These are phyloP conservation scores for Pyrenochaeta sp. DNA, from an alignment of 2,329 filamentous ascomycete genomes.

Conservation along the genomic window DNA sequence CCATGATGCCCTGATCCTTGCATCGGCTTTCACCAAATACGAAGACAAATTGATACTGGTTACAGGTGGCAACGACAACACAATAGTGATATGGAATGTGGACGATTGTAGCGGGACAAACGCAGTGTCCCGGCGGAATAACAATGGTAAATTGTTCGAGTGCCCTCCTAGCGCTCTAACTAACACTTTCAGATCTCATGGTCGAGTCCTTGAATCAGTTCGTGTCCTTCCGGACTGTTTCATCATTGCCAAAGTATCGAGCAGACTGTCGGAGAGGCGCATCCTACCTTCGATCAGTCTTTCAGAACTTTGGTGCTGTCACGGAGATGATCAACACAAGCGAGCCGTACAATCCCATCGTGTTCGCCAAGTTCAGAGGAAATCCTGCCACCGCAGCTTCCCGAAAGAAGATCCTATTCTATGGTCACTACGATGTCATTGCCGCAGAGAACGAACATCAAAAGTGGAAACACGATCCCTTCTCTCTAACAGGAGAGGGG, in stretches of 20 bases:
- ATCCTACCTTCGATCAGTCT: constrained; percentile 86
- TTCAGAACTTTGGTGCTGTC: constrained; percentile 88
- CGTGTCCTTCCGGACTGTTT: constrained; percentile 90
- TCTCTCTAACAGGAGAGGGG: constrained; percentile 85
- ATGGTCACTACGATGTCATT: constrained; percentile 98
- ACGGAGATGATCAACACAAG: constrained; percentile 83
- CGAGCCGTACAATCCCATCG: constrained; percentile 84
- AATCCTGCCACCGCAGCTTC: constrained; percentile 70
- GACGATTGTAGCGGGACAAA: constrained; percentile 61
- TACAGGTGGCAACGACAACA: constrained; percentile 91
- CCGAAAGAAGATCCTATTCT: constrained; percentile 90
- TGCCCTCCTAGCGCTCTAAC: too few relatives aligned
- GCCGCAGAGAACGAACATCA: constrained; percentile 81
- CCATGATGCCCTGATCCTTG: constrained; percentile 85
- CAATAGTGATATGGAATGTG: constrained; percentile 87
- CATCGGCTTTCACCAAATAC: constrained; percentile 77
- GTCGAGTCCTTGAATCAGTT: constrained; percentile 76
- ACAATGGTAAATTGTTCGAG: constrained; percentile 64
- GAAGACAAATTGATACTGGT: constrained; percentile 83
- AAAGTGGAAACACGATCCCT: constrained; percentile 89
- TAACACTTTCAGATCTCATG: constrained; percentile 62
- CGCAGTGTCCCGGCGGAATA: constrained; percentile 58
- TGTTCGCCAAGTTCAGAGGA: constrained; percentile 85
- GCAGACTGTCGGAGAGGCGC: constrained; percentile 93
- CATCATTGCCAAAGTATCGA: constrained; percentile 82